phyloP scores from a whole-genome alignment of 371 early-diverging fungal genomes.

The Haplosporangium sp. region DNA sequence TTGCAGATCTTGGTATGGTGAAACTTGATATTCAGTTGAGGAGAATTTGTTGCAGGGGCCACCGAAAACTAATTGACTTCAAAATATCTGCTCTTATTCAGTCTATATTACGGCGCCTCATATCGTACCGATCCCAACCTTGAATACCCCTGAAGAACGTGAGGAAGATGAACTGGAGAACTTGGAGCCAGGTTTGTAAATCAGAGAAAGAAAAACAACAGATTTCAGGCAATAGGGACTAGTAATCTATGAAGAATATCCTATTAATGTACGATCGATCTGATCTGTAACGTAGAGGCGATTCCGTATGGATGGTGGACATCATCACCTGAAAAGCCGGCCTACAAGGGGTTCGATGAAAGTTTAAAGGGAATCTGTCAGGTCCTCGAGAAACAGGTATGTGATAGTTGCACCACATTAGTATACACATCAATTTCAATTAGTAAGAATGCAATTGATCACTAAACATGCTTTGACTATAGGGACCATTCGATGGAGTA shows the following conservation, averaged over 20 bases:
- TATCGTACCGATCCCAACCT: constrained; percentile 63
- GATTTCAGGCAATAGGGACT: too few species aligned
- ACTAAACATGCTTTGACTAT: neutral
- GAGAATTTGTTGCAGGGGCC: neutral
- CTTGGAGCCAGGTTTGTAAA: constrained; percentile 58
- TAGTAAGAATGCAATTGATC: neutral
- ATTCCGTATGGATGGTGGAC: constrained; percentile 76
- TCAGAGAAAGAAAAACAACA: neutral
- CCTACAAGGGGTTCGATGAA: constrained; percentile 69
- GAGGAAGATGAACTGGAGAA: constrained; percentile 61
- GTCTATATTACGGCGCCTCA: constrained; percentile 77
- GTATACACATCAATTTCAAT: neutral
- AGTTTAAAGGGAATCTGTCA: constrained; percentile 62
- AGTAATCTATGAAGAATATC: too few species aligned
- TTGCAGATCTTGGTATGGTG: constrained; percentile 68
- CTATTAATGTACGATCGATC: neutral
- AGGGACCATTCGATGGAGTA: constrained; percentile 81
- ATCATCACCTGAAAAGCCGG: constrained; percentile 55
- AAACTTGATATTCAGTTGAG: neutral
- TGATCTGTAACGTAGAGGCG: constrained; percentile 44
- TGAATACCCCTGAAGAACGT: constrained; percentile 63
- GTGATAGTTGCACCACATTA: neutral
- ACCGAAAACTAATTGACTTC: neutral
- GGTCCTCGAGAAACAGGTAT: constrained; percentile 64
- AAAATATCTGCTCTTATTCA: constrained; percentile 11